Conservation (phyloP, 768 basidiomycete genomes). For the Termitomyces sp. region DNA sequence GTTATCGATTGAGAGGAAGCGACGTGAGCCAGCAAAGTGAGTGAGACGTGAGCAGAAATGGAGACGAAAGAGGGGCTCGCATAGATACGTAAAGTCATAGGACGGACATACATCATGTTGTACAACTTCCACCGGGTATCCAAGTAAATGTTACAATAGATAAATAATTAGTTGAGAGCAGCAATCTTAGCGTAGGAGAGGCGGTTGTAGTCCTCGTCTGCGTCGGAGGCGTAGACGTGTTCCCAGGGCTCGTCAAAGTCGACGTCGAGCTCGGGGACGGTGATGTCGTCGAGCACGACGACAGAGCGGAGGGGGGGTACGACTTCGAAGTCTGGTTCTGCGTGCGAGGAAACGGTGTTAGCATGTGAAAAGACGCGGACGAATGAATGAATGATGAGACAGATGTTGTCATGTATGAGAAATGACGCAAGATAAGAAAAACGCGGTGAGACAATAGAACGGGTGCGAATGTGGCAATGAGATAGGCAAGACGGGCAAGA, state of each 20-base stretch:
- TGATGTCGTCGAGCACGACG: conserved; percentile 52
- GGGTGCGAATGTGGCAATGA: not conserved
- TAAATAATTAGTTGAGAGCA: conserved; percentile 11
- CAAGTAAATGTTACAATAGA: no score
- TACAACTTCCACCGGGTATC: not conserved
- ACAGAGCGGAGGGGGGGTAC: conserved; percentile 51
- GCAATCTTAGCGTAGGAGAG: conserved; percentile 42
- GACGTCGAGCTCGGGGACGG: conserved; percentile 28
- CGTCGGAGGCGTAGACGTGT: conserved; percentile 40
- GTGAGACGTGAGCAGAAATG: not conserved
- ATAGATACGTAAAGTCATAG: not conserved
- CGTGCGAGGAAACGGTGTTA: not conserved
- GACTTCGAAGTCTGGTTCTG: conserved; percentile 55
- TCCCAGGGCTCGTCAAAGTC: conserved; percentile 59
- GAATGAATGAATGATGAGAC: not conserved
- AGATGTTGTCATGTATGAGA: not conserved
- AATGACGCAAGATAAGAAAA: not conserved
- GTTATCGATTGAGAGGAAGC: no score
- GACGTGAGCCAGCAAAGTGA: no score
- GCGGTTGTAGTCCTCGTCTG: conserved; percentile 24
- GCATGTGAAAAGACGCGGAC: not conserved
- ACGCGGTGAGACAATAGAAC: not conserved
- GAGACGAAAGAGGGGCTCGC: not conserved
- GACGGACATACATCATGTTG: not conserved
- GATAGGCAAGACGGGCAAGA: not conserved